A percentile compares a stretch with the other conserved stretches of the same genome.
Conservation (phyloP, 148 eudicot genomes). For the Spergularia bocconei region DNA sequence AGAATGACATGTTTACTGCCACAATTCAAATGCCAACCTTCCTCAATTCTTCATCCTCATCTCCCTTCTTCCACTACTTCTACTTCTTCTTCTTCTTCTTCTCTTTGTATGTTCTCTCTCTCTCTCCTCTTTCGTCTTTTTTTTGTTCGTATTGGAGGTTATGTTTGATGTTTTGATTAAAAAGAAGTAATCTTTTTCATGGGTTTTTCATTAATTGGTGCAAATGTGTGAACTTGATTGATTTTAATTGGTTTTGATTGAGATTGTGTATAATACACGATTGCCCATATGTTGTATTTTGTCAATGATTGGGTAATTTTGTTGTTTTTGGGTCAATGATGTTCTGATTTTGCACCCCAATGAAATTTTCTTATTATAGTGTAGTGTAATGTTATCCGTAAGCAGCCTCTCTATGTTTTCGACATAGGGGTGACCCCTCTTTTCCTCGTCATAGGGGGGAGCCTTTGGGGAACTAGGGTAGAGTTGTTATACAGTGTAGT, state of each 20-base stretch:
- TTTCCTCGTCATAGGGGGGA: too few species aligned
- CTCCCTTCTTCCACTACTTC: constrained; percentile 22
- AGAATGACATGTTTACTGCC: constrained; percentile 54
- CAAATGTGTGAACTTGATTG: constrained; percentile 4
- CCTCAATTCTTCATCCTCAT: constrained; percentile 30
- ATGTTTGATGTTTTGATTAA: neutral
- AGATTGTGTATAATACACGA: neutral
- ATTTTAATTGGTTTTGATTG: constrained; percentile 2
- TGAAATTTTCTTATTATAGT: neutral
- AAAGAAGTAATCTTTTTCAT: neutral
- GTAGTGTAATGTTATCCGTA: neutral
- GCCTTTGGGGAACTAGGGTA: too few species aligned
- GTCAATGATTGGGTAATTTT: too few species aligned
- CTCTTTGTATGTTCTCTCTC: constrained; percentile 33
- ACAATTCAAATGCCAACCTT: constrained; percentile 55
- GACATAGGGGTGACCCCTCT: too few species aligned
- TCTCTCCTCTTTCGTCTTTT: neutral
- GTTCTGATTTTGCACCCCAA: neutral
- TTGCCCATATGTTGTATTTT: neutral
- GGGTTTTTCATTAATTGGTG: neutral
- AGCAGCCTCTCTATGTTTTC: too few species aligned
- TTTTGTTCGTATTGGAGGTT: neutral
- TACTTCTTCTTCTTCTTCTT: constrained; percentile 25
- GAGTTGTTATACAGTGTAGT: neutral
- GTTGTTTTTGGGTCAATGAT: neutral